A percentile compares a stretch with the other conserved stretches of the same genome.
Conservation (phyloP, 805 yeast genomes). For the Yarrowia phangngaensis region DNA sequence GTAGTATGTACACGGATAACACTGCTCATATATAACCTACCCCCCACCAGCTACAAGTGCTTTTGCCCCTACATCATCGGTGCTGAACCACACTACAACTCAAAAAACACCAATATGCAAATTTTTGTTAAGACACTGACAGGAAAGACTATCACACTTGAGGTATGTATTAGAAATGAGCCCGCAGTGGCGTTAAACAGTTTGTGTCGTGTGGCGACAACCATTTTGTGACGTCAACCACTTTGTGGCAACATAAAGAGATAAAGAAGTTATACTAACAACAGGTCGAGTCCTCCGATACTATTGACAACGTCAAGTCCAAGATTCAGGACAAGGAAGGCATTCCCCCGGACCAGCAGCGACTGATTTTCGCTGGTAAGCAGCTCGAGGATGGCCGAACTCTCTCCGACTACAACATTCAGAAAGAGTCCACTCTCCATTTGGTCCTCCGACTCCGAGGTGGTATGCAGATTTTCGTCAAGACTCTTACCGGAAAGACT, state of each 20-base stretch:
- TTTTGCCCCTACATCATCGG: slow-evolving; percentile 9
- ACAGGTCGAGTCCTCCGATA: slow-evolving; percentile 86
- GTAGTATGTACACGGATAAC: slow-evolving; percentile 16
- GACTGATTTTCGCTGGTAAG: slow-evolving; percentile 92
- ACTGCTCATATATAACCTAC: slow-evolving; percentile 24
- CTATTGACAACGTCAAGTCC: slow-evolving; percentile 89
- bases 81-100: slow-evolving; percentile 11
- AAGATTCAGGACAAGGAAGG: slow-evolving; percentile 96
- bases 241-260: background rate
- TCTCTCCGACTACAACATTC: slow-evolving; percentile 88
- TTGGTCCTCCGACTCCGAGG: slow-evolving; percentile 85
- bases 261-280: slow-evolving; percentile 1
- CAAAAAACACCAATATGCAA: slow-evolving; percentile 44
- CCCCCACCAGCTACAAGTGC: slow-evolving; percentile 14
- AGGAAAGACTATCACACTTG: slow-evolving; percentile 84
- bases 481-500: slow-evolving; percentile 86
- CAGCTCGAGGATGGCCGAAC: slow-evolving; percentile 95
- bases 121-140: slow-evolving; percentile 82
- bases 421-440: slow-evolving; percentile 85
- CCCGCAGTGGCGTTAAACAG: too few relatives aligned
- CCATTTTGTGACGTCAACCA: slow-evolving; percentile 1
- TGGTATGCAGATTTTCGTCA: slow-evolving; percentile 90
- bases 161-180: slow-evolving; percentile 50
- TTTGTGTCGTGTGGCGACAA: background rate
- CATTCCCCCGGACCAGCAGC: slow-evolving; percentile 94